Evolutionary conservation across 2,329 filamentous ascomycete species (phyloP).

Genomic region (Colletotrichum sp.): DNA sequence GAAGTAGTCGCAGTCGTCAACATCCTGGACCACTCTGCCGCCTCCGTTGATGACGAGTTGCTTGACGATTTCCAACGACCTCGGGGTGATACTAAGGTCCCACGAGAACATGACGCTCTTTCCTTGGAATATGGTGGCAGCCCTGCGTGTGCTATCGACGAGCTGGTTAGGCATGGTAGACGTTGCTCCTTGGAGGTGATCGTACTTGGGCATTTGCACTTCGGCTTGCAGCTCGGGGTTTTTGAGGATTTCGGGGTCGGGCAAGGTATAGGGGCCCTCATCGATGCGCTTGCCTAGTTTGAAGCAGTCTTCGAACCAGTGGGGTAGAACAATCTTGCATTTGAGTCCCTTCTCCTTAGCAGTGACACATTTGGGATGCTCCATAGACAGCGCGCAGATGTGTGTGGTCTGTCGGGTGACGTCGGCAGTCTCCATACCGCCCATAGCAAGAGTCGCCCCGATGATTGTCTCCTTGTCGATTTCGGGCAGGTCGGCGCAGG

Average conservation of each 20-base stretch:
- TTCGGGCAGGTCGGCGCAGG: slow-evolving; percentile 82
- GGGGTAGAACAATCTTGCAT: slow-evolving; percentile 86
- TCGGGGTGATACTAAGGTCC: slow-evolving; percentile 74
- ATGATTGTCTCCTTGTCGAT: slow-evolving; percentile 92
- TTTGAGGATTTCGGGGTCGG: slow-evolving; percentile 83
- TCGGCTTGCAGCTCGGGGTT: slow-evolving; percentile 60
- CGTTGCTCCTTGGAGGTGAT: slow-evolving; percentile 72
- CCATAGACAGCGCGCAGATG: slow-evolving; percentile 80
- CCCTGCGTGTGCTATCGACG: slow-evolving; percentile 47
- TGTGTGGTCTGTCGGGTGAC: slow-evolving; percentile 83
- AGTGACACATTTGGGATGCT: slow-evolving; percentile 72
- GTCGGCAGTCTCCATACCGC: slow-evolving; percentile 77
- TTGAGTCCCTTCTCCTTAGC: slow-evolving; percentile 70
- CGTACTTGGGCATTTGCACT: slow-evolving; percentile 61
- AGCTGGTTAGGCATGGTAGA: slow-evolving; percentile 51
- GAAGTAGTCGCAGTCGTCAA: slow-evolving; percentile 79
- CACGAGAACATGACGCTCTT: slow-evolving; percentile 78
- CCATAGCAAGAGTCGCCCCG: slow-evolving; percentile 87
- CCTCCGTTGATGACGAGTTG: slow-evolving; percentile 75
- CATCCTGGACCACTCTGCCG: slow-evolving; percentile 68
- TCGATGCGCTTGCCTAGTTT: slow-evolving; percentile 91
- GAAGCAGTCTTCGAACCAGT: slow-evolving; percentile 98
- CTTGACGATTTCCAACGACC: slow-evolving; percentile 70
- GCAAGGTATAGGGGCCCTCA: slow-evolving; percentile 84
- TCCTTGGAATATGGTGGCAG: slow-evolving; percentile 76